Evolutionary conservation across 2,329 filamentous ascomycete genomes (phyloP), one percentile per base, ranked within the genome.

Genomic region (Fusarium sp.): DNA sequence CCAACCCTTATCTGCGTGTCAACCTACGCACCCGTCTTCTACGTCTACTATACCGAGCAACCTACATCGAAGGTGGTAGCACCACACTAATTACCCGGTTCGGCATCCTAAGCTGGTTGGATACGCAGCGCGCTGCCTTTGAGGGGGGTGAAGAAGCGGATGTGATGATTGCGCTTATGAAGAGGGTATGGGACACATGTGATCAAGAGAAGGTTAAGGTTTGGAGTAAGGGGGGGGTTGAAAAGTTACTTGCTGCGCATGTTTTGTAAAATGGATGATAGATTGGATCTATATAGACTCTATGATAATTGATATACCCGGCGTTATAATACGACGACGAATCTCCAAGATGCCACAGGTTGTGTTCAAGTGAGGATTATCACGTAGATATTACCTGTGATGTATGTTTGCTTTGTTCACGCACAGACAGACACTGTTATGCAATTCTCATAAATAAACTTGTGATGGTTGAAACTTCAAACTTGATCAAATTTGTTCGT

Each of bases 81-180:
- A 92, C 89, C 6, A 95, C 91, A n/a, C 82, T 97, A 44, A 85
- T 93, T 36, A 96, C 93, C 2, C 83, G 94, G 56, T 89, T 90
- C 42, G 92, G 91, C 17, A 81, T 91, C 20, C 76, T 95, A 52
- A 89, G 86, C 68, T 97, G 93, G 94, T 82, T 95, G 10, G 85
- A 90, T 59, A 85, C 86, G 60, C 87, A 88, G 70, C 76, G 85
- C 34, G 83, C 83, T 6, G 77, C 81, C 4, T 82, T 80, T 49
- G 76, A 69, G 3, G 64, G 69, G 4, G 55, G 58, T 43, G 82
- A 84, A 17, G 85, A 86, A 67, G 78, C 77, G 1, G 79, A 81
- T 19, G 77, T 88, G 23, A 79, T 88, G 50, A 83, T 80, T 61
- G 83, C 80, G 1, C 73, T 96, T 72, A 85, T 85, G 71, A 78